Evolutionary conservation across 257 asterid genomes (phyloP).

Genomic region (Gynochthodes officinalis): DNA sequence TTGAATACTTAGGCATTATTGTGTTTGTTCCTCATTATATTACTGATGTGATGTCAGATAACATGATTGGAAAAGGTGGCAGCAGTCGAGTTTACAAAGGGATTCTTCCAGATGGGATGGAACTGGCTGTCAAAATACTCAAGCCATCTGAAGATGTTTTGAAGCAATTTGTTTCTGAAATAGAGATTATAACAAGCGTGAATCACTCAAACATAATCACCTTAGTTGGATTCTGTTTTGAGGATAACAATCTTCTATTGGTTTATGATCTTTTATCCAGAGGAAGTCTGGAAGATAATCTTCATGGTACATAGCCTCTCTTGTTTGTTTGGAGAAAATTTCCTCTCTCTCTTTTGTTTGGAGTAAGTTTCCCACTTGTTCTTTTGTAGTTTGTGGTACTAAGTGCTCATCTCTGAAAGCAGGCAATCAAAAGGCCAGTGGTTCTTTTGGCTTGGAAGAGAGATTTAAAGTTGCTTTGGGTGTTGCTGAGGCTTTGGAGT

Average conservation of each 20-base stretch:
- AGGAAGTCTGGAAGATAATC: constrained; percentile 93
- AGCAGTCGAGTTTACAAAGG: constrained; percentile 86
- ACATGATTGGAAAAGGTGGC: constrained; percentile 87
- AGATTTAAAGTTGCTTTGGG: constrained; percentile 90
- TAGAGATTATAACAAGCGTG: constrained; percentile 61
- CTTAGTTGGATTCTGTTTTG: constrained; percentile 73
- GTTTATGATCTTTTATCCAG: constrained; percentile 79
- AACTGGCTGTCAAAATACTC: constrained; percentile 74
- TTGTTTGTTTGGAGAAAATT: constrained; percentile 15
- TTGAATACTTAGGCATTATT: constrained; percentile 2
- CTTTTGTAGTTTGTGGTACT: constrained; percentile 14
- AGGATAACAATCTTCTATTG: constrained; percentile 55
- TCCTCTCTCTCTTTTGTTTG: constrained; percentile 17
- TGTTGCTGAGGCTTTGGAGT: constrained; percentile 77
- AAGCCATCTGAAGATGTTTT: constrained; percentile 66
- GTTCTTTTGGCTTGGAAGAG: constrained; percentile 54
- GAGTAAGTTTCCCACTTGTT: constrained; percentile 8
- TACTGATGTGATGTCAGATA: constrained; percentile 40
- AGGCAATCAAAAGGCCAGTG: constrained; percentile 46
- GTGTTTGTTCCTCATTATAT: constrained; percentile 12
- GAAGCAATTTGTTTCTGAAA: constrained; percentile 74
- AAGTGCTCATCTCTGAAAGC: constrained; percentile 13
- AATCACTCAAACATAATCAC: constrained; percentile 70
- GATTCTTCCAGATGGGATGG: constrained; percentile 52
- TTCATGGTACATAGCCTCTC: constrained; percentile 54